A percentile compares a stretch with the other conserved stretches of the same genome.
Conservation (phyloP, 306 rosid species). For the Senna siamea region DNA sequence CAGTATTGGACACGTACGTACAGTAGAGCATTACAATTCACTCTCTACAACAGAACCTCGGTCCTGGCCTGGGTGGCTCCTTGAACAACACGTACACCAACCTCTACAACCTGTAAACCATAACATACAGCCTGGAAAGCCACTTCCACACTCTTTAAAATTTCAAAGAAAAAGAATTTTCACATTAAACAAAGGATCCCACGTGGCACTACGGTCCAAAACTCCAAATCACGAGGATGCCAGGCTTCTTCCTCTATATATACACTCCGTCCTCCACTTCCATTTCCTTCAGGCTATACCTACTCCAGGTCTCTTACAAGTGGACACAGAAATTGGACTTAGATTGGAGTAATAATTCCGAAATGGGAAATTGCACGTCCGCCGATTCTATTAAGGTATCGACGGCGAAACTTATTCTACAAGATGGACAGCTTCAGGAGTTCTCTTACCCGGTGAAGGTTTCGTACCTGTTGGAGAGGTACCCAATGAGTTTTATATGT, state of each 20-base stretch:
- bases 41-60: neutral
- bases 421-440: conserved; percentile 65
- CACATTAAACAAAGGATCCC: conserved; percentile 30
- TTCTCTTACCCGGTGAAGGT: conserved; percentile 69
- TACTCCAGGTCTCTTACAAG: too few species aligned
- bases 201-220: conserved; percentile 43
- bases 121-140: conserved; percentile 63
- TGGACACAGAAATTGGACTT: too few species aligned
- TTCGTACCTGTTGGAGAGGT: conserved; percentile 60
- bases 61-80: conserved; percentile 30
- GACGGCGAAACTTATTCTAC: conserved; percentile 73
- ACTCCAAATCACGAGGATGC: neutral
- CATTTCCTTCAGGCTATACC: neutral
- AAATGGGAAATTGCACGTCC: conserved; percentile 78
- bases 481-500: conserved; percentile 71
- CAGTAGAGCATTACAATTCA: neutral
- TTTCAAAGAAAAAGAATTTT: neutral
- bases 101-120: conserved; percentile 57
- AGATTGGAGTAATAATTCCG: neutral
- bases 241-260: conserved; percentile 29
- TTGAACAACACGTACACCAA: neutral
- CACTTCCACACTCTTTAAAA: conserved; percentile 25
- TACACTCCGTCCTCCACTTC: neutral
- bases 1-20: neutral
- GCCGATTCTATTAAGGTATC: conserved; percentile 42